Base-by-base conservation (phyloP, 2,329 filamentous ascomycete species). In the Allantophomopsis lycopodina region DNA sequence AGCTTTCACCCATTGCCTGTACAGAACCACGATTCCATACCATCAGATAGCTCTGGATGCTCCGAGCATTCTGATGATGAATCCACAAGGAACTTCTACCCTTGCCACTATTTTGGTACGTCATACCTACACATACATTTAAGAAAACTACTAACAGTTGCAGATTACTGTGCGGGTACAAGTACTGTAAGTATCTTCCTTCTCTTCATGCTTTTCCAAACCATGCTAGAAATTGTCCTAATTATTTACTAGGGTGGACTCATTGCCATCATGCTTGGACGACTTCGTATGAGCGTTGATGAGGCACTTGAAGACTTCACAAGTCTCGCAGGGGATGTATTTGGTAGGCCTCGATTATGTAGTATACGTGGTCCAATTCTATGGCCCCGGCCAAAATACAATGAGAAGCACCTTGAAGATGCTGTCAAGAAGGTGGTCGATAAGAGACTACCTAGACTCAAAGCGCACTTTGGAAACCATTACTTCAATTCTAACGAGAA, bases 261-360 rank as follows among this genome's bases (percentile, higher is more conserved):
- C 3, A 58, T 61, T 18, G 56, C 56, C 0, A 56, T 62, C 15
- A 61, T 62, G 56, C 44, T 63, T 0, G 58, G 56, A 1, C 48
- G 58, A 2, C 45, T 63, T 1, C 46, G 54, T 7, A 60, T 62
- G 53, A 47, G 41, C 10, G 46, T 58, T 1, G 49, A 59, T 2
- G 52, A 59, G 34, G 14, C 15, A 7, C 10, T 36, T 14, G n/a
- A n/a, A 14, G 20, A 14, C 18, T 36, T 16, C 21, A 21, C 14
- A 3, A 17, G 16, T 15, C 16, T 34, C 32, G 16, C 32, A 15
- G 32, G 16, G 7, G 32, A 34, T 8, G 16, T 34, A 7, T 34
- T 34, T 17, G 32, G 32, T 12, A 14, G 16, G 7, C 32, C 32
- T 15, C 32, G 32, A 34, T 8, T 34, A 14, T 34, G 32, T 8